Evolutionary conservation across 2,329 filamentous ascomycete species (phyloP).

Genomic region (Biscogniauxia sp.): DNA sequence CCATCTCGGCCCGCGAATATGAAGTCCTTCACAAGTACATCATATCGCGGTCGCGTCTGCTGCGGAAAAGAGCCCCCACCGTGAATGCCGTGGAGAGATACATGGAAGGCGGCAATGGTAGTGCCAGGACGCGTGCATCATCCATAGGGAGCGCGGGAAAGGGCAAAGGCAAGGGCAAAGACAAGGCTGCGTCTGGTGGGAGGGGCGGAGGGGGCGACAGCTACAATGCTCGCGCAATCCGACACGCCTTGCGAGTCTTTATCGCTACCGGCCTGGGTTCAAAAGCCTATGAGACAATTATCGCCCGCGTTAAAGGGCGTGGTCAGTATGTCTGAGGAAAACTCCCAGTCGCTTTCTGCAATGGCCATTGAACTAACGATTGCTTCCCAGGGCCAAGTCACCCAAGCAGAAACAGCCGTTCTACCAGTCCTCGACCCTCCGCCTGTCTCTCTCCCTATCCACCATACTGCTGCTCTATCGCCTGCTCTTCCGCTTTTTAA

Average conservation of each 20-base stretch:
- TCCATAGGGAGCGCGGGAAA: slow-evolving; percentile 29
- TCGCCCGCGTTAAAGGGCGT: slow-evolving; percentile 45
- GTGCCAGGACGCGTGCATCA: slow-evolving; percentile 10
- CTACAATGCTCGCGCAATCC: slow-evolving; percentile 67
- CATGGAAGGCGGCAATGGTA: slow-evolving; percentile 40
- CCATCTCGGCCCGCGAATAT: slow-evolving; percentile 82
- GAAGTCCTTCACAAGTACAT: slow-evolving; percentile 80
- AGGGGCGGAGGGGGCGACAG: slow-evolving; percentile 49
- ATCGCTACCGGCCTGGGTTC: slow-evolving; percentile 60
- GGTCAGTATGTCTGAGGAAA: slow-evolving; percentile 41
- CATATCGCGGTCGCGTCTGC: slow-evolving; percentile 64
- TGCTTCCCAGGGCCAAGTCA: slow-evolving; percentile 18
- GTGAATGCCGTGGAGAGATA: slow-evolving; percentile 56
- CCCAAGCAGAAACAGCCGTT: slow-evolving; percentile 48
- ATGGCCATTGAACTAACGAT: slow-evolving; percentile 8
- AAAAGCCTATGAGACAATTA: slow-evolving; percentile 59
- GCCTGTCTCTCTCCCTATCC: slow-evolving; percentile 79
- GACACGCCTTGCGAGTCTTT: slow-evolving; percentile 71
- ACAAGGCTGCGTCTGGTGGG: slow-evolving; percentile 14
- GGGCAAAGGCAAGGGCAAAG: slow-evolving; percentile 29
- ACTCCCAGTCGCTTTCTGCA: neutral
- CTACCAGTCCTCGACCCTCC: slow-evolving; percentile 66
- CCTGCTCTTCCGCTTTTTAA: slow-evolving; percentile 85
- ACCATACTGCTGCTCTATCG: slow-evolving; percentile 86
- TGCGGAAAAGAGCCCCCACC: slow-evolving; percentile 54